Evolutionary conservation across 2,329 filamentous ascomycete species (phyloP), one percentile per base, ranked within the genome.

Genomic region (Ascosphaera apis): DNA sequence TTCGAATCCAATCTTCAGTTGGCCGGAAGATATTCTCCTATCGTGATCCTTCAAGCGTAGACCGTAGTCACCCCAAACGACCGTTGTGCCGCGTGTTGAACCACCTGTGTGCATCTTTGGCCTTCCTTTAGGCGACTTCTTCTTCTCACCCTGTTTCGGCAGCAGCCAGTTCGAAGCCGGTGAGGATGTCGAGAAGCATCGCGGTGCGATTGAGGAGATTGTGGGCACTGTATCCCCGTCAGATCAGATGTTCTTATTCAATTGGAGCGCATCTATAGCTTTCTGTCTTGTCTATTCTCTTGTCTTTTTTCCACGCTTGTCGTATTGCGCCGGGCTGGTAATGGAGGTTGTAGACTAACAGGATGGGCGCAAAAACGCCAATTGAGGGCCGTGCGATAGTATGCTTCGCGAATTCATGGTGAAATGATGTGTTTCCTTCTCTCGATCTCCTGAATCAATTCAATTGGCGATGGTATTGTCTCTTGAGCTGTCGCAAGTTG

Each of bases 21-120:
- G 80, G 44, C 72, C 63, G 16, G 88, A 80, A 45, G 77, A 82
- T 53, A 98, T 80, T 49, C 88, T 72, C 39, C 88, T 78, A 59
- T 93, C 79, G 54, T 92, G 80, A 57, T 98, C 88, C 43, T 67
- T 73, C 74, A 98, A 88, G 39, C 88, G 79, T 45, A 98, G 62
- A 6, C 88, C 88, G 53, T 84, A 98, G 55, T 95, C 84, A 37
- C 88, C 88, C 82, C 83, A 95, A 39, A 91, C 73, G 15, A 98
- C 78, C 0, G 86, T 95, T 25, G 88, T 98, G 46, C 88, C 88
- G 54, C 91, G 83, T 25, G 69, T 74, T 37, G 80, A 91, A 41
- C 88, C 88, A 42, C 88, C 88, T 0, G 84, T 98, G 16, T 80
- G 70, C 34, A 95, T 83, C 47, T 82, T 72, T 35, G 80, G 76